Percentiles rank a stretch among this genome's conserved stretches.
phyloP scores from a whole-genome alignment of 345 rosid genomes.

The Eucalyptus sideroxylon region DNA sequence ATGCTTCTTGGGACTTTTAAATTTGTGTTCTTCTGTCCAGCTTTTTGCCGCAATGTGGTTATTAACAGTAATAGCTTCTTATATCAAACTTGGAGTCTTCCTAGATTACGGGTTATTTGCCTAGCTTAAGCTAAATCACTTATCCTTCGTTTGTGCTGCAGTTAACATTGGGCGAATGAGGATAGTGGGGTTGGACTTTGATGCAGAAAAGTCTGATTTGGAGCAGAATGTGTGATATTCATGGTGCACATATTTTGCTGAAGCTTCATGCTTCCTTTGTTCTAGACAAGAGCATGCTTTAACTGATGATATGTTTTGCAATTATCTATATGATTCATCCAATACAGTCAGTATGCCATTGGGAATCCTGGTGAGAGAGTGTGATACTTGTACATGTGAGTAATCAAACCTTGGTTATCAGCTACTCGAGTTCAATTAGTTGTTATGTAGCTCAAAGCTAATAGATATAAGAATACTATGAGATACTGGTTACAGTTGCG shows the following conservation, averaged over 20 bases:
- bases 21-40: neutral
- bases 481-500: neutral
- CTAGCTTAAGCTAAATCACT: neutral
- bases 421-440: neutral
- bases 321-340: neutral
- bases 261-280: neutral
- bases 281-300: neutral
- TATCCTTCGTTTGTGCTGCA: conserved; percentile 9
- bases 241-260: neutral
- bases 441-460: neutral
- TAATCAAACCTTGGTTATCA: neutral
- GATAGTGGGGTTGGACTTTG: conserved; percentile 56
- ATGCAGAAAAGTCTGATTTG: conserved; percentile 11
- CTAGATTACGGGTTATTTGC: neutral
- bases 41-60: neutral
- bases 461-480: neutral
- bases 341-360: neutral
- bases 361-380: neutral
- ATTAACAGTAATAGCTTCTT: neutral
- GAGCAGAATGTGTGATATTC: neutral
- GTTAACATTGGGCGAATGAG: conserved; percentile 78
- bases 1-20: neutral
- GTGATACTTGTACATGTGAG: neutral
- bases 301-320: neutral
- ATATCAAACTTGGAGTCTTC: neutral